These are phyloP conservation scores for Euphorbia schlechtendalii DNA, from an alignment of 441 rosid genomes.

Conservation along the genomic window DNA sequence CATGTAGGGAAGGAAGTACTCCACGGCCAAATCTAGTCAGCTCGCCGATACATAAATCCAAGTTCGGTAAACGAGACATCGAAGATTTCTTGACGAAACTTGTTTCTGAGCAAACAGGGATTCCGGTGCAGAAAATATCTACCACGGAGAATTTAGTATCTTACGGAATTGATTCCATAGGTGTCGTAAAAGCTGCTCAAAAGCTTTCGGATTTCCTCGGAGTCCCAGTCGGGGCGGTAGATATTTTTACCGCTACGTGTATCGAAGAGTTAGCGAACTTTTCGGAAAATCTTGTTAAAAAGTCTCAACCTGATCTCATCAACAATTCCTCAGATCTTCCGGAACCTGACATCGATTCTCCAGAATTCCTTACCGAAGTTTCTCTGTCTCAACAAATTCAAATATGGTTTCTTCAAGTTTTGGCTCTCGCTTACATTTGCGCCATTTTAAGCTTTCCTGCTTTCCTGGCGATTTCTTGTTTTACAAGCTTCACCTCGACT, in stretches of 20 bases:
- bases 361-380: conserved; percentile 31
- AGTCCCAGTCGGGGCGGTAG: conserved; percentile 65
- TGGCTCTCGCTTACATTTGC: conserved; percentile 44
- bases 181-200: conserved; percentile 69
- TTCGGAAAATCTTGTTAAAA: conserved; percentile 40
- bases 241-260: conserved; percentile 66
- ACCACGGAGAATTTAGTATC: conserved; percentile 49
- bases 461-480: conserved; percentile 43
- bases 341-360: conserved; percentile 29
- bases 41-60: conserved; percentile 24
- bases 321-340: conserved; percentile 24
- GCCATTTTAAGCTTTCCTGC: conserved; percentile 46
- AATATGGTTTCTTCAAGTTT: conserved; percentile 42
- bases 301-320: conserved; percentile 39
- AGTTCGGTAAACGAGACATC: conserved; percentile 36
- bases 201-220: conserved; percentile 61
- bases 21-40: conserved; percentile 31
- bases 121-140: conserved; percentile 38
- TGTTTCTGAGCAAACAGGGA: conserved; percentile 51
- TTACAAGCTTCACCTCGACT: conserved; percentile 27
- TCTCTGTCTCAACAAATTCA: conserved; percentile 33
- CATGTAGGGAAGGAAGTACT: conserved; percentile 41
- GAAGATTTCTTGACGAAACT: conserved; percentile 43
- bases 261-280: conserved; percentile 61
- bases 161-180: conserved; percentile 73